Evolutionary conservation across 1,139 yeast species (phyloP), one percentile per base, ranked within the genome.

Genomic region (Suzukiozyma palmioleophila): DNA sequence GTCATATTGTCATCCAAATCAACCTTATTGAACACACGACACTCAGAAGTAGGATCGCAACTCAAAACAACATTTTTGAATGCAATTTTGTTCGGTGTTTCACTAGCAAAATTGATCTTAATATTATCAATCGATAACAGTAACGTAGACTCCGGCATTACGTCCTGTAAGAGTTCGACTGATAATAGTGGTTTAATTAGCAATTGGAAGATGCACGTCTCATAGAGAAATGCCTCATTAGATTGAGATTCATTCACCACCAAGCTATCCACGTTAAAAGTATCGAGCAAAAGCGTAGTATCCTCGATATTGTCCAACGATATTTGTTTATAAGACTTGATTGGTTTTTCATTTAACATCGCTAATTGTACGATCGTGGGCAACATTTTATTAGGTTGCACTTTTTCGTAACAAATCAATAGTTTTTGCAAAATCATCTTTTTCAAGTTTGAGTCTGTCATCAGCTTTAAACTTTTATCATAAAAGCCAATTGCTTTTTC

Each of bases 401-500:
- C 21, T 9, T 15, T 32, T 11, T 42, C 22, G 28, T 48, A 48
- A 51, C 74, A 66, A 15, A 49, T 41, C 25, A 64, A 51, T 12
- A 71, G 44, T 38, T 59, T 61, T 25, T 49, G 45, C 5, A 61
- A 44, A 10, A 69, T 51, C 2, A 48, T 33, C 1, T 25, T 33
- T 26, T 33, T 16, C n/a, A 33, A 33, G 14, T 25, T n/a, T 3
- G 4, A 14, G 13, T 33, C 24, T 11, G 16, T 27, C n/a, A 27
- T 18, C 8, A 12, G 29, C 22, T 26, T 26, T 15, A 27, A 28
- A 27, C 36, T 25, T 13, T 33, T 33, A 33, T 65, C 61, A 43
- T 60, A 77, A 39, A 58, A 61, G 31, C 62, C 62, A 3, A 64
- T 54, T 0, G 85, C 77, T 44, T 61, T 60, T 2, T 64, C 34